Base-by-base conservation (phyloP, 371 early-diverging fungal genomes). In the Haplosporangium sp. region DNA sequence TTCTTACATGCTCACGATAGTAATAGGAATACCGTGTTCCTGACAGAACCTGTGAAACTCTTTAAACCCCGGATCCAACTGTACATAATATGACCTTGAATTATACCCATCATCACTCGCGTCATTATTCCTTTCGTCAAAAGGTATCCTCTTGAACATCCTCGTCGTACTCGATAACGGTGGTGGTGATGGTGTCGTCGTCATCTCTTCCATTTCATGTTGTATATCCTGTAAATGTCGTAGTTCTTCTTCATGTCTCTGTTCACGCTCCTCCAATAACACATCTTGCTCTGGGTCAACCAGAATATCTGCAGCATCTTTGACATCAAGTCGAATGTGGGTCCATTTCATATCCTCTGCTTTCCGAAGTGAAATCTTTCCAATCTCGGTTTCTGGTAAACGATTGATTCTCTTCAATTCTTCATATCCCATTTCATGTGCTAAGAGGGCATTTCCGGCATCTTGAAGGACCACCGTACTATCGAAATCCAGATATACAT, bases 301-400 rank as follows among this genome's bases (percentile, higher is more conserved):
- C 47, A 76, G 45, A 39, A 76, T 71, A 37, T 76, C 76, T 13
- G 66, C 76, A 34, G 76, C 76, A 15, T 76, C 67, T 17, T 63
- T 17, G 50, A 67, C 13, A 6, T 60, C 63, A 35, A 76, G 10
- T 15, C 42, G 50, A 55, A 76, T 20, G 7, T 37, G 53, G 1
- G 50, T 63, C 76, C 76, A 76, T 47, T 76, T 76, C 71, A 76
- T 70, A 20, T 76, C 76, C 67, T 76, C 76, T 45, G 76, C 76
- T 53, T 60, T 71, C 40, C 76, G 45, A 19, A 76, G 19, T 4
- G 63, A 50, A 37, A 67, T 35, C 15, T 63, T 11, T 17, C 56
- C 59, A 6, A 67, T 47, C 39, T 71, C 63, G 11, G 64, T 67
- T 64, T 71, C 61, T 0, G 76, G 76, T 45, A 76, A 42, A 19